Conservation (phyloP, 805 yeast species). For the Grigorovia yakushimaensis region DNA sequence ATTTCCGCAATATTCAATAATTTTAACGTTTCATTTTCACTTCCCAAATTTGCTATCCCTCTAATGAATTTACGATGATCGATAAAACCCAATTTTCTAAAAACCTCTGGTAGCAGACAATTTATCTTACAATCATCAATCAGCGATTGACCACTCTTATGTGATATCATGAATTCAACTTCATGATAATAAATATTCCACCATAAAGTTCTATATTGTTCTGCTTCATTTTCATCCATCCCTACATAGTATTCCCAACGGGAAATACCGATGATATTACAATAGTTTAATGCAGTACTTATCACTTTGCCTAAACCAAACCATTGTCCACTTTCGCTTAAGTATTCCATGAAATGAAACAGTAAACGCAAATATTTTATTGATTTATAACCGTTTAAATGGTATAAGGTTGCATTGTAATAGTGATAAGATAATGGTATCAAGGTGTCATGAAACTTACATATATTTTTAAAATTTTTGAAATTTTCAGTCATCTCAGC, state of each 20-base stretch:
- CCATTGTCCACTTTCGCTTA: slow-evolving; percentile 18
- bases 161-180: slow-evolving; percentile 7
- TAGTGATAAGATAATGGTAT: slow-evolving; percentile 16
- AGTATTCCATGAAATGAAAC: slow-evolving; percentile 17
- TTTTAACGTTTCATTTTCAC: slow-evolving; percentile 7
- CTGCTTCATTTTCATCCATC: slow-evolving; percentile 20
- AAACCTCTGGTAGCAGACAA: slow-evolving; percentile 18
- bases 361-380: slow-evolving; percentile 19
- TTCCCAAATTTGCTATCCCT: neutral
- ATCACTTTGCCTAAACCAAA: slow-evolving; percentile 19
- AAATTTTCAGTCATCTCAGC: slow-evolving; percentile 1
- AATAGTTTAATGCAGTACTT: slow-evolving; percentile 14
- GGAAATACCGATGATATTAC: slow-evolving; percentile 19
- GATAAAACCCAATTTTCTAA: slow-evolving; percentile 17
- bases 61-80: slow-evolving; percentile 14
- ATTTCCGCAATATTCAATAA: slow-evolving; percentile 7
- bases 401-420: slow-evolving; percentile 17
- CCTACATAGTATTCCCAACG: slow-evolving; percentile 29
- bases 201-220: slow-evolving; percentile 20
- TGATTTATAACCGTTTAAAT: slow-evolving; percentile 7
- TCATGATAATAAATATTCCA: slow-evolving; percentile 24
- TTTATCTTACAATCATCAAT: slow-evolving; percentile 17
- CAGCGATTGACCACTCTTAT: slow-evolving; percentile 14
- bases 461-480: slow-evolving; percentile 8
- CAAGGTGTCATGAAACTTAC: slow-evolving; percentile 16